A percentile compares a stretch with the other conserved stretches of the same genome.
These are phyloP conservation scores for Climacium dendroides DNA, from an alignment of 225 moss, liverwort and hornwort genomes.

Conservation along the genomic window DNA sequence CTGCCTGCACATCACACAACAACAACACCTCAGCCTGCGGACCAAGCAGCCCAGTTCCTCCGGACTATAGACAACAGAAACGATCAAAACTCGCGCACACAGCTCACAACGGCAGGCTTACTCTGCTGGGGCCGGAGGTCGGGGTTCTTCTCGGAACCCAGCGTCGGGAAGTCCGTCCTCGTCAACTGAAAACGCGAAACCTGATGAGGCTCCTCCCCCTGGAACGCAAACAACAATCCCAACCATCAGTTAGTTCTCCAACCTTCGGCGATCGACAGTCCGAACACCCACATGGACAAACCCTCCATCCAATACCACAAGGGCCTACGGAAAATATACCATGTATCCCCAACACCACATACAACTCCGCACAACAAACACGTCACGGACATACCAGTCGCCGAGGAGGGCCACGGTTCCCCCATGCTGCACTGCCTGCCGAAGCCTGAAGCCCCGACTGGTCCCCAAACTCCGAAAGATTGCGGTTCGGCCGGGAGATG, in stretches of 20 bases:
- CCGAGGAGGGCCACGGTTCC: conserved; percentile 45
- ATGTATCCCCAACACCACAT: neutral
- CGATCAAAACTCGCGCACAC: neutral
- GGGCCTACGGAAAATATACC: neutral
- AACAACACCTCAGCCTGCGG: neutral
- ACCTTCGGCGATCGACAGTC: neutral
- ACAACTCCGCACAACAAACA: neutral
- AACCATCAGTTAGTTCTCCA: neutral
- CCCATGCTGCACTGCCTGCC: conserved; percentile 59
- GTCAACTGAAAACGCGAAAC: conserved; percentile 84
- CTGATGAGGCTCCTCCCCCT: conserved; percentile 95
- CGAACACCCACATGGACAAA: neutral
- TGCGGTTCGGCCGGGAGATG: conserved; percentile 42
- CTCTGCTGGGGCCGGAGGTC: conserved; percentile 97
- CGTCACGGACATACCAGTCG: conserved; percentile 35
- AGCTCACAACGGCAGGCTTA: neutral
- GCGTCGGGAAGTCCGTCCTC: conserved; percentile 84
- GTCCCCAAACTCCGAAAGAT: conserved; percentile 71
- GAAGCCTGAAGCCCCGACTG: conserved; percentile 21
- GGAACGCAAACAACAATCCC: neutral
- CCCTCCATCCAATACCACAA: neutral
- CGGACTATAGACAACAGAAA: neutral
- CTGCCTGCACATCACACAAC: conserved; percentile 23
- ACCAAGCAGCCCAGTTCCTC: neutral
- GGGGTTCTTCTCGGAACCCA: conserved; percentile 97